Evolutionary conservation across 495 filamentous ascomycete species (phyloP), one percentile per base, ranked within the genome.

Genomic region (Trichoderma asperelloides): DNA sequence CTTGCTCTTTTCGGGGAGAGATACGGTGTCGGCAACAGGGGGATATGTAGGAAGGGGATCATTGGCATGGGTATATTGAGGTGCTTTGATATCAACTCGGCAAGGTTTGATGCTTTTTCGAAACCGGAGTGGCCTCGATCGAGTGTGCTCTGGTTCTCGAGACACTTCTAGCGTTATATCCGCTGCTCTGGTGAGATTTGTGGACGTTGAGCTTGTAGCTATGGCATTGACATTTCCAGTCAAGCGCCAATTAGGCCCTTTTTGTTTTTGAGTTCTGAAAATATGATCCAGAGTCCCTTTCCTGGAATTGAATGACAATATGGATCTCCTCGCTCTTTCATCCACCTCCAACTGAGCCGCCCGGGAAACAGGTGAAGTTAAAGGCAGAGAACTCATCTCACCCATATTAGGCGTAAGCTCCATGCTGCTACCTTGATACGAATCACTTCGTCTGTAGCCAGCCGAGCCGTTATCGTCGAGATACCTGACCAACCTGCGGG

Each of bases 71-170:
- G 72, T 70, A 69, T 81, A 85, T 40, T 79, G 78, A 55, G 82
- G 77, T 39, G 79, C 78, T 25, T 78, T 75, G 57, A 72, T 67
- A 67, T 89, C 81, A 21, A 90, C 49, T 11, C 78, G 80, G n/a
- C 71, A 79, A 30, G 88, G 88, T 0, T 70, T 74, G 3, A 76
- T 72, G 65, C 80, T 78, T 68, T 86, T 90, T 60, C 80, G 74
- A 4, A 70, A 71, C 43, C 73, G 76, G 4, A 72, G 49, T 47
- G 71, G 77, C 64, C 63, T 68, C 66, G 68, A 5, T 41, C 9
- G 57, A 16, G 12, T 43, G 67, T 71, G 60, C 39, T 71, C 70
- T 67, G 69, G 70, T 9, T 72, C 68, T 43, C 73, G 67, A 28
- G 74, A 16, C 0, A 76, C 12, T 0, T 80, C 69, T 62, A 70